Evolutionary conservation across 75 land plant species (phyloP).

Genomic region (Chamaecyparis obtusa): DNA sequence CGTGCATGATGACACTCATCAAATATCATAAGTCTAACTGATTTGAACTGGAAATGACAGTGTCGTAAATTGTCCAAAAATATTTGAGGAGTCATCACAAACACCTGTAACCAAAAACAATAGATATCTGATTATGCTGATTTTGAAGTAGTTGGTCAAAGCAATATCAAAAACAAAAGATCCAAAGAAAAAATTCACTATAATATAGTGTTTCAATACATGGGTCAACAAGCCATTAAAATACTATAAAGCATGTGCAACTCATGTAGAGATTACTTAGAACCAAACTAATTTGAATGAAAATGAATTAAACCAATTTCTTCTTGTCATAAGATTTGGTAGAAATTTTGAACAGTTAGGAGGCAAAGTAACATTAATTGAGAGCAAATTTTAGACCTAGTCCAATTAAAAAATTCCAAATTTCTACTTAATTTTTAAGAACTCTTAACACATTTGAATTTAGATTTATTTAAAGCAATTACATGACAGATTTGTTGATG

Average conservation of each 20-base stretch:
- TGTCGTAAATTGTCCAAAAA: conserved; percentile 49
- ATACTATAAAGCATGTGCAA: not conserved
- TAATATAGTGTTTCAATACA: not conserved
- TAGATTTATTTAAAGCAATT: no score
- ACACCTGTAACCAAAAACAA: conserved; percentile 46
- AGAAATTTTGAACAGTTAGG: no score
- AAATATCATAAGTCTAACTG: conserved; percentile 59
- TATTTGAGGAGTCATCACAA: conserved; percentile 84
- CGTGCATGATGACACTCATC: conserved; percentile 84
- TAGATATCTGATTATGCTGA: not conserved
- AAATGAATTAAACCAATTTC: no score
- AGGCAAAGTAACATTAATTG: no score
- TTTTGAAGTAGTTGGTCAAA: not conserved
- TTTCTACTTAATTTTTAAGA: no score
- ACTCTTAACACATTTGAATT: no score
- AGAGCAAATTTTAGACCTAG: no score
- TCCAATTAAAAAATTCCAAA: no score
- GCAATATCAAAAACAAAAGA: not conserved
- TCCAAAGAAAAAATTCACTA: not conserved
- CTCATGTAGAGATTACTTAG: not conserved
- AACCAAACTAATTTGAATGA: no score
- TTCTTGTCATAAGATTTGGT: no score
- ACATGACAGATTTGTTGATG: no score
- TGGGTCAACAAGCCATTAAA: not conserved
- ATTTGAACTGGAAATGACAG: conserved; percentile 45